These are phyloP conservation scores for Globisporangium irregulare DNA, from an alignment of 352 stramenopile genomes.

Conservation along the genomic window DNA sequence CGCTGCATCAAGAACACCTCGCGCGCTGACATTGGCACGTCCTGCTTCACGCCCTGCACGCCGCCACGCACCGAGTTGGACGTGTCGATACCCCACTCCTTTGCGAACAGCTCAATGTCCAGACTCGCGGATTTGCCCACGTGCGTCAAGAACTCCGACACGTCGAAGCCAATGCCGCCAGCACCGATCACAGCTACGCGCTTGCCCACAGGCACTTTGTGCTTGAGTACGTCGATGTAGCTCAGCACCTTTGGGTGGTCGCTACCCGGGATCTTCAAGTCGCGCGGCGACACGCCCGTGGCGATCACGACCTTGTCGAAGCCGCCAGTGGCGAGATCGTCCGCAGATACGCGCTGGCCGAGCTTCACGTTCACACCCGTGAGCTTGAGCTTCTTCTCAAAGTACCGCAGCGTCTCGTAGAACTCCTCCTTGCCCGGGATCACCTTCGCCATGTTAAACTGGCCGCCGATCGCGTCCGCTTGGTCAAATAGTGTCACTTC, in stretches of 20 bases:
- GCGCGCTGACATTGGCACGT: conserved; percentile 43
- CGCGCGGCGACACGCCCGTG: conserved; percentile 92
- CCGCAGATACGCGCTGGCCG: conserved; percentile 39
- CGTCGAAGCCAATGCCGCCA: conserved; percentile 98
- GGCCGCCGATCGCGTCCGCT: conserved; percentile 81
- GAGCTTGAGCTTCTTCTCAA: conserved; percentile 87
- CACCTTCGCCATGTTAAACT: conserved; percentile 98
- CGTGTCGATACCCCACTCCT: conserved; percentile 95
- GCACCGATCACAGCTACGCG: conserved; percentile 95
- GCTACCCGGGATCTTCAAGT: conserved; percentile 84
- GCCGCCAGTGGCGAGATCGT: conserved; percentile 43
- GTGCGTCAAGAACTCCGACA: conserved; percentile 94
- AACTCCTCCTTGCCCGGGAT: conserved; percentile 98
- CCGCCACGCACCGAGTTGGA: conserved; percentile 81
- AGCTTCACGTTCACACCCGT: conserved; percentile 83
- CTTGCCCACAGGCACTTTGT: conserved; percentile 87
- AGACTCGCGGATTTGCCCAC: conserved; percentile 62
- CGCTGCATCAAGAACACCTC: conserved; percentile 95
- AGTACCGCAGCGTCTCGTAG: conserved; percentile 96
- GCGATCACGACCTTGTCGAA: conserved; percentile 95
- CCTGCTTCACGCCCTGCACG: conserved; percentile 52
- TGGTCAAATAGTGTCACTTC: conserved; percentile 94
- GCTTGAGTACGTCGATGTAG: conserved; percentile 95
- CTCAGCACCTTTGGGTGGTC: conserved; percentile 91
- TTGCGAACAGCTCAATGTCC: conserved; percentile 83